Evolutionary conservation across 163 green algal genomes (phyloP).

Genomic region (Volvox carteri): DNA sequence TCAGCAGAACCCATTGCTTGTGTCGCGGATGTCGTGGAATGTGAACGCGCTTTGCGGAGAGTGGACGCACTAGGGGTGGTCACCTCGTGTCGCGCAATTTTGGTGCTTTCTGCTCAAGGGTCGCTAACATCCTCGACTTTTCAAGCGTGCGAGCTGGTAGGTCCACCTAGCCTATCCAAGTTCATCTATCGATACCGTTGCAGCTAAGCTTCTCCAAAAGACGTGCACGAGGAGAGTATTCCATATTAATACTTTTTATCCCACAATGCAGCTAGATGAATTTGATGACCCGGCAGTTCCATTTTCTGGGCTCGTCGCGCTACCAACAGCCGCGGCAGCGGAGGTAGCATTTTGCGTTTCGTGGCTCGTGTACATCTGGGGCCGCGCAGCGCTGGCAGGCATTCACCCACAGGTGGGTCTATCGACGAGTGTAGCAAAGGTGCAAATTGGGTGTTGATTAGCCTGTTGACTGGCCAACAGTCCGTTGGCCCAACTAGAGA

Average conservation of each 20-base stretch:
- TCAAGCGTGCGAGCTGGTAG: background rate
- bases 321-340: background rate
- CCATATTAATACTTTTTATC: background rate
- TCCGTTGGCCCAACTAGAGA: too few species aligned
- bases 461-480: too few species aligned
- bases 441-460: too few species aligned
- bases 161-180: too few species aligned
- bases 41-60: slow-evolving; percentile 5
- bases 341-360: slow-evolving; percentile 24
- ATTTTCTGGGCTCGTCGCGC: background rate
- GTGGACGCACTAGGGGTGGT: slow-evolving; percentile 6
- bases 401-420: slow-evolving; percentile 17
- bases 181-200: too few species aligned
- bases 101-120: background rate
- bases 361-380: slow-evolving; percentile 28
- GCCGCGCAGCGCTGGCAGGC: slow-evolving; percentile 15
- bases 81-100: background rate
- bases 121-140: background rate
- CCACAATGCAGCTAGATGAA: slow-evolving; percentile 27
- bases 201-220: too few species aligned
- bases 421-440: too few species aligned
- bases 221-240: too few species aligned
- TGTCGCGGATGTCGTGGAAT: slow-evolving; percentile 20
- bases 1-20: slow-evolving; percentile 14
- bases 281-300: slow-evolving; percentile 5